Evolutionary conservation across 768 basidiomycete genomes (phyloP).

Genomic region (Antrodiella citrinella): DNA sequence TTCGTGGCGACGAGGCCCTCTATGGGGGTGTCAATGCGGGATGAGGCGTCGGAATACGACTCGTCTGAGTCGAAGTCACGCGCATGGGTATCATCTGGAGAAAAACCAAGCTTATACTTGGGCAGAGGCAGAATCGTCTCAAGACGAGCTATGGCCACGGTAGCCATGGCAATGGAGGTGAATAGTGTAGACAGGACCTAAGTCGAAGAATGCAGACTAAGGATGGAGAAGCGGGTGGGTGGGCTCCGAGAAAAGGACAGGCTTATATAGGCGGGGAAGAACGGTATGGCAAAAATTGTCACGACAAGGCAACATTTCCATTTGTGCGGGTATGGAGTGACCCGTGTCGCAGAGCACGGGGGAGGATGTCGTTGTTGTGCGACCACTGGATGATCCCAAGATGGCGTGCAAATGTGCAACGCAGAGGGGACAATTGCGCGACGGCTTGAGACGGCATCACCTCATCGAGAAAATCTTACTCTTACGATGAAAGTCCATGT

Average conservation of each 20-base stretch:
- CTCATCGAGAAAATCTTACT: background rate
- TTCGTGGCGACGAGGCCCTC: constrained; percentile 4
- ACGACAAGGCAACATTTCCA: no score
- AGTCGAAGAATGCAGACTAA: background rate
- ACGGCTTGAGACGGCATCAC: background rate
- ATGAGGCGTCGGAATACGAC: background rate
- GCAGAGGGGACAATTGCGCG: background rate
- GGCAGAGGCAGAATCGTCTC: background rate
- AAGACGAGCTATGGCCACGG: background rate
- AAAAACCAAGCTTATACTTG: background rate
- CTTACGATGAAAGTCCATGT: no score
- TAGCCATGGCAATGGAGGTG: background rate
- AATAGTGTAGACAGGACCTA: background rate
- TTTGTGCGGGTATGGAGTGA: no score
- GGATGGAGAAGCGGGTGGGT: background rate
- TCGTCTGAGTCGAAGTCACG: background rate
- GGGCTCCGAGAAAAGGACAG: background rate
- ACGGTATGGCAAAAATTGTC: no score
- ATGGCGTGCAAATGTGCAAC: constrained; percentile 1
- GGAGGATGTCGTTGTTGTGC: background rate
- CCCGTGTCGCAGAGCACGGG: no score
- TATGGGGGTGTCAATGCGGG: background rate
- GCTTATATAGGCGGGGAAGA: background rate
- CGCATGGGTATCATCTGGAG: background rate
- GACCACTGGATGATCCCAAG: background rate